These are phyloP conservation scores for Candida khao-thaluensis DNA, from an alignment of 805 yeast genomes.

Conservation along the genomic window DNA sequence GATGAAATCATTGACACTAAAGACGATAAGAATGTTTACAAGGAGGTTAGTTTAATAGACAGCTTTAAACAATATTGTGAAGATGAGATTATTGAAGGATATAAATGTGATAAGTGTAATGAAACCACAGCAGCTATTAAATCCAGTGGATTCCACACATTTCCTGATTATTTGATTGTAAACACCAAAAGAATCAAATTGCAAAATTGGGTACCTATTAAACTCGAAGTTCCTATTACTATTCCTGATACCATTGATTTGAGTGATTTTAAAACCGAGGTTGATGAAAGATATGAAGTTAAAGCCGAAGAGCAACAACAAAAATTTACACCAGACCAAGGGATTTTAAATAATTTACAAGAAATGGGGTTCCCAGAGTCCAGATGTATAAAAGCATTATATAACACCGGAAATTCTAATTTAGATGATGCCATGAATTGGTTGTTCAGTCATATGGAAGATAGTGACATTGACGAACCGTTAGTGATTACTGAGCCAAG, in stretches of 20 bases:
- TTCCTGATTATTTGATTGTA: constrained; percentile 69
- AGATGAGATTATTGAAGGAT: constrained; percentile 58
- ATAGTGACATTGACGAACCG: constrained; percentile 69
- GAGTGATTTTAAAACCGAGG: constrained; percentile 24
- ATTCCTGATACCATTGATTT: constrained; percentile 51
- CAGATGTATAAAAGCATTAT: constrained; percentile 66
- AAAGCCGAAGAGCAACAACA: constrained; percentile 8
- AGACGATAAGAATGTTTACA: constrained; percentile 43
- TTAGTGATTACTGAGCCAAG: constrained; percentile 28
- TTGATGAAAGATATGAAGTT: constrained; percentile 37
- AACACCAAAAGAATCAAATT: constrained; percentile 79
- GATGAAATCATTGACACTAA: constrained; percentile 37
- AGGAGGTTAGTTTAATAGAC: constrained; percentile 48
- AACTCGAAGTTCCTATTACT: constrained; percentile 69
- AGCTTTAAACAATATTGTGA: constrained; percentile 46
- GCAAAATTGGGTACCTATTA: constrained; percentile 87
- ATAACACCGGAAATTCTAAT: constrained; percentile 62
- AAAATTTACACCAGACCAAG: constrained; percentile 54
- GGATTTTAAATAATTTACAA: constrained; percentile 52
- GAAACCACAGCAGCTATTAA: constrained; percentile 36
- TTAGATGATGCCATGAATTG: constrained; percentile 84
- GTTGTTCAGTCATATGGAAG: constrained; percentile 89
- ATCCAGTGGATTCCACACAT: constrained; percentile 52
- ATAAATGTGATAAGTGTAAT: constrained; percentile 58
- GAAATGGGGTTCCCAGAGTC: constrained; percentile 88